Conservation (phyloP, 495 filamentous ascomycete species). For the Patellaria atrata region DNA sequence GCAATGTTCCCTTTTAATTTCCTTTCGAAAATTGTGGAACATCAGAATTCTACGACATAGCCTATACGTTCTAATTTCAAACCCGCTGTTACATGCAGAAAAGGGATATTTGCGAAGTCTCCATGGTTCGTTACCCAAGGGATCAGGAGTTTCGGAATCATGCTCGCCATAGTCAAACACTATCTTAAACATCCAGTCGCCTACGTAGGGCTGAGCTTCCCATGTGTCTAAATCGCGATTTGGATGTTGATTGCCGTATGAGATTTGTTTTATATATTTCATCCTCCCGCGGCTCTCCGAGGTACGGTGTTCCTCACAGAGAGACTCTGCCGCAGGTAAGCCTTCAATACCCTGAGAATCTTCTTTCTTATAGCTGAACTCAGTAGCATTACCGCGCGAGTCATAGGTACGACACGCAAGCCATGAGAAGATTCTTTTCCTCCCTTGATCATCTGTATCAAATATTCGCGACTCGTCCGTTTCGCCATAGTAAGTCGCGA, state of each 20-base stretch:
- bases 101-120: constrained; percentile 22
- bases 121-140: constrained; percentile 9
- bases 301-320: constrained; percentile 10
- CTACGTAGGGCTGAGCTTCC: neutral
- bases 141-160: constrained; percentile 1
- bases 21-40: constrained; percentile 26
- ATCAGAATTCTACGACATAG: constrained; percentile 26
- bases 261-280: constrained; percentile 21
- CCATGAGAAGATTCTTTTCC: constrained; percentile 17
- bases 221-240: no score
- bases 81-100: constrained; percentile 17
- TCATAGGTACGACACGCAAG: constrained; percentile 11
- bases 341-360: constrained; percentile 6
- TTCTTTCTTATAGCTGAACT: constrained; percentile 17
- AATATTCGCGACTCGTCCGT: constrained; percentile 4
- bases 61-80: constrained; percentile 25
- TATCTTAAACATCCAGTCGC: constrained; percentile 25
- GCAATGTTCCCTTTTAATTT: constrained; percentile 3
- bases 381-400: constrained; percentile 10
- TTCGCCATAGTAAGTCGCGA: constrained; percentile 9
- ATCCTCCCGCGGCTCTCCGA: constrained; percentile 4
- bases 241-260: constrained; percentile 18
- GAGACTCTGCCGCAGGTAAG: neutral
- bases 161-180: constrained; percentile 32
- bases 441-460: constrained; percentile 1